Evolutionary conservation across 139 green algal genomes (phyloP).

Genomic region (Haematococcus lacustris): DNA sequence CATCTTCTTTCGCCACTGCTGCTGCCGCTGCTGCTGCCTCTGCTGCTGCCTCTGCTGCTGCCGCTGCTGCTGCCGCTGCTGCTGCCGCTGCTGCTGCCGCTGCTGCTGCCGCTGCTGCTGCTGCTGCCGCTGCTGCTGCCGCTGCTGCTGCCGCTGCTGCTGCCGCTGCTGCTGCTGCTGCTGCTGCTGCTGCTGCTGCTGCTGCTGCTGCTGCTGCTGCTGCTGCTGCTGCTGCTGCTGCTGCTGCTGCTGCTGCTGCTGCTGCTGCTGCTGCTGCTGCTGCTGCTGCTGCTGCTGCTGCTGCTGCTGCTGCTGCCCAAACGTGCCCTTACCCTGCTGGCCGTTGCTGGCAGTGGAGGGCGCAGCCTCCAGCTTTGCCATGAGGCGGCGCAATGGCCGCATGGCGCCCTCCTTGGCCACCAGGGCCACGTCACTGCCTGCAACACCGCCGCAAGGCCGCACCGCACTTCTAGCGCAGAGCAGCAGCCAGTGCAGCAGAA

Average conservation of each 20-base stretch:
- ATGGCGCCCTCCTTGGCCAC: slow-evolving; percentile 60
- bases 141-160: too few species aligned
- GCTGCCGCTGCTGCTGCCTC: too few species aligned
- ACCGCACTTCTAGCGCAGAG: too few species aligned
- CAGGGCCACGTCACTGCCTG: slow-evolving; percentile 42
- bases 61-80: neutral
- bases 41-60: too few species aligned
- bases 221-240: neutral
- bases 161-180: too few species aligned
- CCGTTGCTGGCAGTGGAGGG: neutral
- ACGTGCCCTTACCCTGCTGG: neutral
- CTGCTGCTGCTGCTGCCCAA: neutral
- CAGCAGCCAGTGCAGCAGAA: too few species aligned
- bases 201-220: neutral
- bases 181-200: neutral
- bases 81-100: neutral
- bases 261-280: neutral
- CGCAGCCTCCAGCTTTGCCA: slow-evolving; percentile 38
- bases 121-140: too few species aligned
- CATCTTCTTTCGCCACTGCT: too few species aligned
- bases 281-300: neutral
- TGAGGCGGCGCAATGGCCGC: slow-evolving; percentile 46
- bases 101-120: neutral
- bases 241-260: neutral
- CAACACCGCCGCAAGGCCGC: too few species aligned